Base-by-base conservation (phyloP, 1,284 basidiomycete species). In the Blastosporella zonata region DNA sequence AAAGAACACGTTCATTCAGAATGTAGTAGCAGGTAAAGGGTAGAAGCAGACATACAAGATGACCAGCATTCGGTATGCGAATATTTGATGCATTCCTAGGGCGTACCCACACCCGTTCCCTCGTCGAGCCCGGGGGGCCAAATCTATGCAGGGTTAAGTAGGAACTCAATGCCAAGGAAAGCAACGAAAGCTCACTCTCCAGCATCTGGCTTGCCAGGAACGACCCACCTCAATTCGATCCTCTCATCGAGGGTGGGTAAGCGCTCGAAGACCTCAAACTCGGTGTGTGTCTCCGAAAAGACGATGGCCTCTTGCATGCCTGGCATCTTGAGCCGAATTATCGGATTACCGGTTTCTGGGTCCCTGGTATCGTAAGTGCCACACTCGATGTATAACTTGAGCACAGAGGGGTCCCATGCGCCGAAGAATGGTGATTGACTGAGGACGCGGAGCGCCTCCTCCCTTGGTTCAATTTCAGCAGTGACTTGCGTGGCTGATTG, bases 321-420 rank as follows among this genome's bases (percentile, higher is more conserved):
- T 0, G 78, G 64, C 76, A 78, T 87, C 64, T 88, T 90, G 39
- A 90, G 73, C 41, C 61, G 68, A 8, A 81, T 72, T 2, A 66
- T 66, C 2, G 59, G 51, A 27, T 55, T 49, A 3, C 59, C 60
- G 9, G 52, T 49, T 1, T 21, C 20, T 0, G 55, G 47, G 43
- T 65, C 62, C 15, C 52, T 57, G 3, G 62, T 60, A n/a, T 54
- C 52, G 49, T 75, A 73, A 5, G 92, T 69, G 3, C 77, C 88
- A 55, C 83, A 78, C 15, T 83, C 72, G 28, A 93, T 68, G 63
- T 93, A 94, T 3, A 75, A 55, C 12, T 78, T 68, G 27, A 96
- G 75, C 2, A 83, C 83, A 0, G 71, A 75, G 0, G 81, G 77
- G 60, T 93, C 74, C 91, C 92, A 95, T 0, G 71, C 67, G 4